A percentile compares a stretch with the other conserved stretches of the same genome.
Evolutionary conservation across 2,329 filamentous ascomycete species (phyloP).

Genomic region (Cercospora beticola): DNA sequence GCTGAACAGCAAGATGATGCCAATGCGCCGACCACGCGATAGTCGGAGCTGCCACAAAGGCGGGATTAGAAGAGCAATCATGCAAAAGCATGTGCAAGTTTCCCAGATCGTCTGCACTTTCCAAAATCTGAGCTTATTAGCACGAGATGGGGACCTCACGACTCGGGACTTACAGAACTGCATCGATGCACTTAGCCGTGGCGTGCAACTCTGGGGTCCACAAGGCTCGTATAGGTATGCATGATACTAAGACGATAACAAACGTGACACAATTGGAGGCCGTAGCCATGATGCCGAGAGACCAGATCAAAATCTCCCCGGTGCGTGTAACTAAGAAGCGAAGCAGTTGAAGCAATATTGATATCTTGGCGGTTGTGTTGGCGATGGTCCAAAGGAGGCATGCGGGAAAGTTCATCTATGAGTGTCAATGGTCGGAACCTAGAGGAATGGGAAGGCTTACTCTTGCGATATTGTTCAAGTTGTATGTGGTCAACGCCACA

Average conservation of each 20-base stretch:
- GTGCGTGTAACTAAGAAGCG: neutral
- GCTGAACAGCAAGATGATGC: neutral
- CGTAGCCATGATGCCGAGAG: neutral
- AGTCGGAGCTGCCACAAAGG: neutral
- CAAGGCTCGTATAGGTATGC: neutral
- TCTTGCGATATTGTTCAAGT: neutral
- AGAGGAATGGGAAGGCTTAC: neutral
- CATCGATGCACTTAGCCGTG: neutral
- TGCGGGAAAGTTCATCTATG: neutral
- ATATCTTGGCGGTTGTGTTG: neutral
- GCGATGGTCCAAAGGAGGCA: neutral
- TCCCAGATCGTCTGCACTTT: neutral
- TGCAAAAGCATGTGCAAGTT: neutral
- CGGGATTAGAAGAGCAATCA: neutral
- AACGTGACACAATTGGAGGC: neutral
- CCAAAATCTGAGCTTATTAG: neutral
- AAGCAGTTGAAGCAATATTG: neutral
- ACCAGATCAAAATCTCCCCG: neutral
- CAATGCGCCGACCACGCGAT: neutral
- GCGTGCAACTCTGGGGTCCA: neutral
- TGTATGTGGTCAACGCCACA: neutral
- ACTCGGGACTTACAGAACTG: neutral
- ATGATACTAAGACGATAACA: neutral
- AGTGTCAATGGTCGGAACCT: neutral
- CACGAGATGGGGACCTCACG: neutral